Conservation (phyloP, 2,329 filamentous ascomycete species). For the Thielaviopsis euricoi region DNA sequence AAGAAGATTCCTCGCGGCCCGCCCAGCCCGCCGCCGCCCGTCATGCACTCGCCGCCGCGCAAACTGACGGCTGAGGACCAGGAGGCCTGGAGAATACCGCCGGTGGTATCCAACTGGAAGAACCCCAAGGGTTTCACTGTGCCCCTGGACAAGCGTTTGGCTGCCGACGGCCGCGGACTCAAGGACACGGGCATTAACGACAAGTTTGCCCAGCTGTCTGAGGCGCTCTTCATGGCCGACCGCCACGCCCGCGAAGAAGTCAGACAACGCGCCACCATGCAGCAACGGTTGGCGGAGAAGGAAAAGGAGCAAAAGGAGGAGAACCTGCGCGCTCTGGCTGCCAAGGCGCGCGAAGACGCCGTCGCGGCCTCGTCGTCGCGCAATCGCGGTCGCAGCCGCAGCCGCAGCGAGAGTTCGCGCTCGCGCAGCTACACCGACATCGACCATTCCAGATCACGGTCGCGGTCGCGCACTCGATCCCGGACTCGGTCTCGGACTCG, state of each 20-base stretch:
- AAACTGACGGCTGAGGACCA: slow-evolving; percentile 96
- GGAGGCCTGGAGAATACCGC: slow-evolving; percentile 80
- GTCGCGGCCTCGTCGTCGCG: slow-evolving; percentile 18
- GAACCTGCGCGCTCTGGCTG: slow-evolving; percentile 68
- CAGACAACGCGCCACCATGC: slow-evolving; percentile 81
- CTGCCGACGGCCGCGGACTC: slow-evolving; percentile 78
- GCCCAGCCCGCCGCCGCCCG: slow-evolving; percentile 77
- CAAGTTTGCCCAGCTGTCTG: slow-evolving; percentile 92
- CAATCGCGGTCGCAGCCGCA: slow-evolving; percentile 9
- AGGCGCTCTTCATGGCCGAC: slow-evolving; percentile 87
- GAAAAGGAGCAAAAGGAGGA: slow-evolving; percentile 93
- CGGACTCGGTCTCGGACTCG: slow-evolving; percentile 17
- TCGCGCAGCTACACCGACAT: slow-evolving; percentile 24
- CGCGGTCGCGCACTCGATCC: slow-evolving; percentile 20
- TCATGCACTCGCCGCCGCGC: slow-evolving; percentile 86
- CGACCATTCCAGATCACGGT: slow-evolving; percentile 24
- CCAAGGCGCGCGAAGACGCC: slow-evolving; percentile 79
- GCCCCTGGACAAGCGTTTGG: slow-evolving; percentile 83
- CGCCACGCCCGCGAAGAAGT: slow-evolving; percentile 92
- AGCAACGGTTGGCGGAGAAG: slow-evolving; percentile 89
- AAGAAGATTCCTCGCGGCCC: slow-evolving; percentile 94
- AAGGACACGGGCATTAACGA: slow-evolving; percentile 96
- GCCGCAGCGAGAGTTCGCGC: background rate
- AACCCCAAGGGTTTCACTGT: slow-evolving; percentile 98
- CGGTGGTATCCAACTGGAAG: slow-evolving; percentile 96